Percentiles rank a stretch among this genome's conserved stretches.
Conservation (phyloP, 495 filamentous ascomycete species). For the Neurospora sp. region DNA sequence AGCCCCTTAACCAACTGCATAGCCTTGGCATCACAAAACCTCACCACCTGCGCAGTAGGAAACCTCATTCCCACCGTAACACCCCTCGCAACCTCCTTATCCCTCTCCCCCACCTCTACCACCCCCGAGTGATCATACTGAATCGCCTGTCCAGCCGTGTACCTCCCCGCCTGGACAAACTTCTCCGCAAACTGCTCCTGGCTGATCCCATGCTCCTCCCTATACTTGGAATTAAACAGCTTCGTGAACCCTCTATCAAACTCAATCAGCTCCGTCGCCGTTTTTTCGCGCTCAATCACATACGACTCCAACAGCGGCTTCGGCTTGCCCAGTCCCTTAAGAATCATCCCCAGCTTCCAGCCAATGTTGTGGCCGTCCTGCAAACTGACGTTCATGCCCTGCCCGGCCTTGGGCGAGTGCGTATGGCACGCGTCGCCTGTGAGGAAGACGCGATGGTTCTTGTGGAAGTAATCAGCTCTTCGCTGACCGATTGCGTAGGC, state of each 20-base stretch:
- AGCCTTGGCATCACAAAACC: constrained; percentile 46
- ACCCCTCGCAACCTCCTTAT: constrained; percentile 24
- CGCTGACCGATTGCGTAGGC: constrained; percentile 57
- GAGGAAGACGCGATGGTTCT: constrained; percentile 49
- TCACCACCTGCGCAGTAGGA: constrained; percentile 44
- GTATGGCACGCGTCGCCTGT: constrained; percentile 66
- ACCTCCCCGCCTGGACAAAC: constrained; percentile 51
- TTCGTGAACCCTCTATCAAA: constrained; percentile 61
- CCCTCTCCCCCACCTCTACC: constrained; percentile 21
- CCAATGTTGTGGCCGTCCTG: constrained; percentile 56
- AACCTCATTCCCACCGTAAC: constrained; percentile 49
- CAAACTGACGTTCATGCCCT: constrained; percentile 61
- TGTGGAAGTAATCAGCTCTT: constrained; percentile 44
- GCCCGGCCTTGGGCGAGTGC: constrained; percentile 62
- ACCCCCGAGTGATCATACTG: constrained; percentile 45
- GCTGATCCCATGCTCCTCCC: constrained; percentile 23
- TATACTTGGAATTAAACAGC: constrained; percentile 41
- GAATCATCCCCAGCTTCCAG: constrained; percentile 64
- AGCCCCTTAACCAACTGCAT: constrained; percentile 45
- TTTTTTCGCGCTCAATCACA: constrained; percentile 54
- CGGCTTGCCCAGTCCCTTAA: constrained; percentile 45
- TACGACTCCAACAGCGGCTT: constrained; percentile 54
- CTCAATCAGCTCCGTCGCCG: constrained; percentile 61
- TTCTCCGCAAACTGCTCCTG: constrained; percentile 42
- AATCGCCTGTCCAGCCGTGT: constrained; percentile 54